Base-by-base conservation (phyloP, 2,329 filamentous ascomycete species). In the Pseudogymnoascus sp. region DNA sequence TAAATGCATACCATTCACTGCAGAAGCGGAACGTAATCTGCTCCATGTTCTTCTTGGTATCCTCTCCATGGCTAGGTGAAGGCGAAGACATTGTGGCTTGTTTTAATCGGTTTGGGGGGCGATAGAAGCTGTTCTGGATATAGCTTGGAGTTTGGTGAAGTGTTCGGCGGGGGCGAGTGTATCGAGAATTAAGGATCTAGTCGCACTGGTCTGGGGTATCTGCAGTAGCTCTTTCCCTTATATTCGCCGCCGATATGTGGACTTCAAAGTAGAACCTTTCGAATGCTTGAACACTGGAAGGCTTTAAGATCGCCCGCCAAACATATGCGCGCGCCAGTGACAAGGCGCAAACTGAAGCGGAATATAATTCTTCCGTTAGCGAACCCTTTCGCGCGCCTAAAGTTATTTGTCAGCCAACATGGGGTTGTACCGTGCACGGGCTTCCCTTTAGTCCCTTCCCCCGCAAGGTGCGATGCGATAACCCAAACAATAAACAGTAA, bases 11-110 rank as follows among this genome's bases (percentile, higher is more conserved):
- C 87, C 94, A 99, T 82, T 99, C 94, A 69, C 91, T 92, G 80
- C 94, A 99, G 82, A 99, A 99, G 71, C 90, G 88, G 77, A 97
- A 99, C 57, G 90, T 92, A 75, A 97, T 92, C 75, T 96, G 91
- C 77, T 93, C 86, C 66, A 80, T 78, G 67, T 79, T 79, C 70
- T 80, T 81, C 61, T 68, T 70, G 14, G 63, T 57, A 69, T 81
- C 78, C 63, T 71, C 74, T 58, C 72, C 70, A 60, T 73, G 72
- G 50, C 76, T 81, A 28, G 82, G 80, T 64, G 80, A 77, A 33
- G 84, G 84, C 9, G 83, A 81, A 28, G 84, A 79, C 85, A 87
- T 86, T 41, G 38, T 62, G 59, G 41, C 22, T 25, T 58, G 25
- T 1, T 33, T 54, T 25, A 4, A 2, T 14, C 18, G 28, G 47